Percentiles rank a stretch among this genome's conserved stretches.
These are phyloP conservation scores for Taiwanofungus camphoratus DNA, from an alignment of 1,284 basidiomycete genomes.

Conservation along the genomic window DNA sequence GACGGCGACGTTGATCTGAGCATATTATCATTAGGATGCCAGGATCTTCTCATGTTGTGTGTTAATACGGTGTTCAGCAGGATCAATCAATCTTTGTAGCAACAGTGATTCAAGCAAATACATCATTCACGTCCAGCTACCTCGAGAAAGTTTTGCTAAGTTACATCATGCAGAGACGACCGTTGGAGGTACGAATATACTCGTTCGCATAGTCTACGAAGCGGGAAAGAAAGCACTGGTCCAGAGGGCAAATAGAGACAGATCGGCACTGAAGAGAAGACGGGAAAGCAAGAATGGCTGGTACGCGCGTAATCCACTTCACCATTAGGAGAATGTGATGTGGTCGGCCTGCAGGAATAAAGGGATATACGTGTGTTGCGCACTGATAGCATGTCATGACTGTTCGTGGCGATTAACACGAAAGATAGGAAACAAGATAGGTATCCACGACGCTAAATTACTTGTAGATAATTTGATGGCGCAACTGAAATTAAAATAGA, in stretches of 20 bases:
- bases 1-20: conserved; percentile 7
- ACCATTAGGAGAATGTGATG: not conserved
- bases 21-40: not conserved
- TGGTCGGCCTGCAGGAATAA: conserved; percentile 1
- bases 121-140: conserved; percentile 1
- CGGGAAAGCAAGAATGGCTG: not conserved
- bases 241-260: not conserved
- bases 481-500: conserved; percentile 44
- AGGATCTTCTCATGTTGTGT: conserved; percentile 4
- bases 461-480: conserved; percentile 77
- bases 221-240: too few relatives aligned
- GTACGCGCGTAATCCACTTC: not conserved
- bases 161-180: too few relatives aligned
- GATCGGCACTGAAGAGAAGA: not conserved
- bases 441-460: conserved; percentile 39
- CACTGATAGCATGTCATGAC: conserved; percentile 16
- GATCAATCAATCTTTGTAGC: conserved; percentile 19
- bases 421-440: conserved; percentile 4
- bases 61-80: not conserved
- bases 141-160: not conserved
- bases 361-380: conserved; percentile 3
- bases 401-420: conserved; percentile 13
- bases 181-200: too few relatives aligned
- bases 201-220: too few relatives aligned
- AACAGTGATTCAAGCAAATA: conserved; percentile 17